Evolutionary conservation across 805 yeast genomes (phyloP), one percentile per base, ranked within the genome.

Genomic region (Candida chauliodis): DNA sequence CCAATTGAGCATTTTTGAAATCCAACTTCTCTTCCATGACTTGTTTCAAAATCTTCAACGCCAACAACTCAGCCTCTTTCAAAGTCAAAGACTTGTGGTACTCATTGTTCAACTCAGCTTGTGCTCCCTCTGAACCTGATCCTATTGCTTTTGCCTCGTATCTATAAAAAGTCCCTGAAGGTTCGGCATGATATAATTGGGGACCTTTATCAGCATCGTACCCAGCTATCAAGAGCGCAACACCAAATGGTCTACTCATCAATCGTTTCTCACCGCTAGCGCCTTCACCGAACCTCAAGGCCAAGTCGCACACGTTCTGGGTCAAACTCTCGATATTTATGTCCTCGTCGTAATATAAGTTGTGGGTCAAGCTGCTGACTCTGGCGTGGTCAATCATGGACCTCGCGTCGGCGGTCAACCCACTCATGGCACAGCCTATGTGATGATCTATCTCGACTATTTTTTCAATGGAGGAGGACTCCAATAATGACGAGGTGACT

Each of bases 141-240:
- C 99, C 99, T 54, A 95, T 93, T 9, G 99, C 99, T 67, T 93
- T 95, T 20, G 99, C 99, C 55, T 93, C 96, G 59, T 93, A 93
- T 64, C 93, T 79, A 68, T 93, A 95, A 53, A 89, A 93, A 1
- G 99, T 93, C 42, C 99, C 99, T 10, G 96, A 86, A 27, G 99
- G 99, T 66, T 93, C 99, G n/a, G 98, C 96, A 61, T 93, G 97
- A 60, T 86, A 86, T 51, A 93, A 75, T 63, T 93, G 99, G 33
- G 96, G 96, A 1, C 99, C 99, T 55, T 87, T 82, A 51, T 87
- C 95, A 44, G 79, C 73, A 66, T 93, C 99, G 51, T 81, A 75
- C 36, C 99, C 99, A 4, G 98, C 99, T 55, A 93, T 84, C 53
- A 93, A 75, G 49, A 93, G 68, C 1, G 99, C 99, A 35, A 93